These are phyloP conservation scores for Colletotrichum plurivorum DNA, from an alignment of 2,329 filamentous ascomycete genomes.

Conservation along the genomic window DNA sequence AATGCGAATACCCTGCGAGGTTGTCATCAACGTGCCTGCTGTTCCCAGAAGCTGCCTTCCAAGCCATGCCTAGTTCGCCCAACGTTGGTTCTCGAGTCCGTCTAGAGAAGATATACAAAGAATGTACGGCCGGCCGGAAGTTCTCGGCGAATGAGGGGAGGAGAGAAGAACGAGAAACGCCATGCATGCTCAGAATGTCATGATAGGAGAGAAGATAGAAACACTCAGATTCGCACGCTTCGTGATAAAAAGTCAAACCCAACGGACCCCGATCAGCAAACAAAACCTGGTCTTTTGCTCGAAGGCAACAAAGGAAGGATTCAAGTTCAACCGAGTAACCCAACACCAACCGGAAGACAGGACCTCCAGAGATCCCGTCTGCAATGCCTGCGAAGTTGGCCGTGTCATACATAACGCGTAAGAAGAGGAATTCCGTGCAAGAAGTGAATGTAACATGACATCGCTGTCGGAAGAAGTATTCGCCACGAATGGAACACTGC, in stretches of 20 bases:
- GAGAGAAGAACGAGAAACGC: too few relatives aligned
- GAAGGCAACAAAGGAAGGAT: not conserved
- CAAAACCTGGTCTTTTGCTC: not conserved
- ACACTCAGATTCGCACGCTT: too few relatives aligned
- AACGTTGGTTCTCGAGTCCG: not conserved
- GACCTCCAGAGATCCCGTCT: constrained; percentile 20
- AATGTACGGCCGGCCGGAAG: not conserved
- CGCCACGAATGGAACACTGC: not conserved
- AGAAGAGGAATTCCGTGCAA: constrained; percentile 1
- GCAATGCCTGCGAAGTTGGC: not conserved
- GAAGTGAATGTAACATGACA: not conserved
- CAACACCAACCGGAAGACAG: not conserved
- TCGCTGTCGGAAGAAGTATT: constrained; percentile 8
- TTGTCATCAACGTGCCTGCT: not conserved
- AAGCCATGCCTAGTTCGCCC: constrained; percentile 11
- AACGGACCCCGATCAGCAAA: too few relatives aligned
- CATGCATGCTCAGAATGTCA: too few relatives aligned
- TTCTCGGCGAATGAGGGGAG: too few relatives aligned
- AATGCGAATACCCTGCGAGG: not conserved
- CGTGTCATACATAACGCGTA: constrained; percentile 1
- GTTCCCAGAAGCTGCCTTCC: not conserved
- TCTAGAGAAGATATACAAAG: constrained; percentile 8
- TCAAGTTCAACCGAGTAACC: not conserved
- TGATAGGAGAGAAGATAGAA: too few relatives aligned
- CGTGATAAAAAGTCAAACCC: too few relatives aligned